phyloP scores from a whole-genome alignment of 345 rosid species.

The Mallotus nudiflorus region DNA sequence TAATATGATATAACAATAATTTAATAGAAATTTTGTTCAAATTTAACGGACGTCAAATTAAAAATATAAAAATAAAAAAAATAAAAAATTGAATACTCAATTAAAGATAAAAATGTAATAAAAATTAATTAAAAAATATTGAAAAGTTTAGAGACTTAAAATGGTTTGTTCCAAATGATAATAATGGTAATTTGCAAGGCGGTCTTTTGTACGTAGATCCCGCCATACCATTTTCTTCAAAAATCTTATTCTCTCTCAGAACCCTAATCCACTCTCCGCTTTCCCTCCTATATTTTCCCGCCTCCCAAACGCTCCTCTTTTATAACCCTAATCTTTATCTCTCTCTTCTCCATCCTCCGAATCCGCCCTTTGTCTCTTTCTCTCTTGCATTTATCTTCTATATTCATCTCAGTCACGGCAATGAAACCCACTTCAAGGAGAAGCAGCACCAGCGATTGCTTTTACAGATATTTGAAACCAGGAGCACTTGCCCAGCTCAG shows the following conservation, averaged over 20 bases:
- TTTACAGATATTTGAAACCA: conserved; percentile 53
- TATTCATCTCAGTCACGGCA: not conserved
- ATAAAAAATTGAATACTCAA: no score
- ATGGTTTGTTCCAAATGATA: no score
- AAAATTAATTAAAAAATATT: no score
- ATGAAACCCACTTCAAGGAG: conserved; percentile 41
- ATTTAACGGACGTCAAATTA: no score
- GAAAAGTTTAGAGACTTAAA: no score
- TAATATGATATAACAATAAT: no score
- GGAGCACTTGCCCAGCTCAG: conserved; percentile 61
- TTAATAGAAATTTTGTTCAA: no score
- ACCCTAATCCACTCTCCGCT: conserved; percentile 20
- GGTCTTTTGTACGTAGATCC: not conserved
- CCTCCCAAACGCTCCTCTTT: conserved; percentile 32
- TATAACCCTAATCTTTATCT: conserved; percentile 16
- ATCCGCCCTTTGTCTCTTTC: not conserved
- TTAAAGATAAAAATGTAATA: no score
- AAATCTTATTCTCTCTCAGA: not conserved
- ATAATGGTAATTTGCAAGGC: no score
- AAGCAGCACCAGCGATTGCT: conserved; percentile 34
- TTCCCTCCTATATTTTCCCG: conserved; percentile 51
- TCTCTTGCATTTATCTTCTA: not conserved
- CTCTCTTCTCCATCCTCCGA: not conserved
- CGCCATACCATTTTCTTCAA: conserved; percentile 3
- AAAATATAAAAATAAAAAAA: no score